These are phyloP conservation scores for Aquilaria malaccensis DNA, from an alignment of 345 rosid genomes.

Conservation along the genomic window DNA sequence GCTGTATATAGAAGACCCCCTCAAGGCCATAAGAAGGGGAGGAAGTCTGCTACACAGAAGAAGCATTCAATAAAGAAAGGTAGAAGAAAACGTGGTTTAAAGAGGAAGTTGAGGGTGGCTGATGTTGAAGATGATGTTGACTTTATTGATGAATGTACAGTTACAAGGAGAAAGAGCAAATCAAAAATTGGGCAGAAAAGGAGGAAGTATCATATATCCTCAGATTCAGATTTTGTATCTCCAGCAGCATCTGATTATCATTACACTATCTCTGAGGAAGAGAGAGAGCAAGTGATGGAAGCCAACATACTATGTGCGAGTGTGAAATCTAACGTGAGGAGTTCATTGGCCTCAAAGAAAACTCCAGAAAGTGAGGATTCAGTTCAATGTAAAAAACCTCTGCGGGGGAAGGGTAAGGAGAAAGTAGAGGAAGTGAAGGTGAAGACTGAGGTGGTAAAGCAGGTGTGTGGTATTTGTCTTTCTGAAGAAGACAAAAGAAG, in stretches of 20 bases:
- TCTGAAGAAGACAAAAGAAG: constrained; percentile 87
- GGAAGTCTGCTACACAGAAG: constrained; percentile 31
- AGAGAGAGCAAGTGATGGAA: constrained; percentile 87
- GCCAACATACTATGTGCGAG: constrained; percentile 37
- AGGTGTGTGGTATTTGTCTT: constrained; percentile 88
- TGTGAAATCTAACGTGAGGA: constrained; percentile 42
- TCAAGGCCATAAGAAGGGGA: constrained; percentile 32
- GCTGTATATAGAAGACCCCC: constrained; percentile 28
- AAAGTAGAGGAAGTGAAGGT: constrained; percentile 55
- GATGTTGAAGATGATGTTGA: constrained; percentile 37
- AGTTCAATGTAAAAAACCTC: constrained; percentile 33
- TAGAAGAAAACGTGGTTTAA: constrained; percentile 29
- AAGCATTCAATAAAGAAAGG: constrained; percentile 34
- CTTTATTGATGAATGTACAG: constrained; percentile 31
- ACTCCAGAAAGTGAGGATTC: constrained; percentile 33
- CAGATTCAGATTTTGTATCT: constrained; percentile 66
- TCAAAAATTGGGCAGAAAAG: constrained; percentile 26
- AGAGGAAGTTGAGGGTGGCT: constrained; percentile 39
- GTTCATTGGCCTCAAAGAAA: constrained; percentile 40
- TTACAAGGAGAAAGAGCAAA: constrained; percentile 36
- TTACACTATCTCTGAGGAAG: constrained; percentile 90
- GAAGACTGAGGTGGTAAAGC: constrained; percentile 43
- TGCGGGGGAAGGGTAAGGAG: constrained; percentile 60
- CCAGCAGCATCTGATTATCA: constrained; percentile 67
- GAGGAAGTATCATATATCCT: constrained; percentile 37